These are phyloP conservation scores for Penicillium atrosanguineum DNA, from an alignment of 495 filamentous ascomycete species.

Conservation along the genomic window DNA sequence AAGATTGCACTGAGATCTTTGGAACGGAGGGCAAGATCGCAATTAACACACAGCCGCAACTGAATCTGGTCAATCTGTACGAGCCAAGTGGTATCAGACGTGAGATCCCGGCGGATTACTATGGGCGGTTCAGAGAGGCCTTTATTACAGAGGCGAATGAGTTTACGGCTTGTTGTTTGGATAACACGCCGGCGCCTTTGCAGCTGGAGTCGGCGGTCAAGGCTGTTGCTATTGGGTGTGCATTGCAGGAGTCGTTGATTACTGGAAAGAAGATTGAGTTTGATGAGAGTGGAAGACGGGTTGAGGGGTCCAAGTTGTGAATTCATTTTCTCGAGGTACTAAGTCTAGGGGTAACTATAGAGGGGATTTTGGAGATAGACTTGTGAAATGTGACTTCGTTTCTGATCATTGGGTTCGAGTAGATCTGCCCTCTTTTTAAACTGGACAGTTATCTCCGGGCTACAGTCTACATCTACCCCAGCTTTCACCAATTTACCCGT, in stretches of 20 bases:
- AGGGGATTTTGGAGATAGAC: not conserved
- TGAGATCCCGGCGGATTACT: constrained; percentile 55
- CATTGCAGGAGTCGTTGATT: constrained; percentile 36
- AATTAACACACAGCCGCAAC: constrained; percentile 50
- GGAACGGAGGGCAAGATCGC: constrained; percentile 54
- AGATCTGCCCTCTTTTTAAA: not conserved
- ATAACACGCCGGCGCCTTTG: constrained; percentile 48
- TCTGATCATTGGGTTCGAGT: not conserved
- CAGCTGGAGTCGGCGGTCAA: constrained; percentile 30
- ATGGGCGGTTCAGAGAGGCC: constrained; percentile 53
- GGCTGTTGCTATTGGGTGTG: constrained; percentile 33
- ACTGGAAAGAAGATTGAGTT: constrained; percentile 37
- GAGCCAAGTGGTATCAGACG: constrained; percentile 44
- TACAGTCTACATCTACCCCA: not conserved
- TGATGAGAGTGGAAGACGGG: constrained; percentile 28
- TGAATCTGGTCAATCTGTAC: constrained; percentile 48
- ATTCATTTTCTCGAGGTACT: not conserved
- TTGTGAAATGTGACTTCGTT: not conserved
- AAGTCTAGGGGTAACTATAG: not conserved
- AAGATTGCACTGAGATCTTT: constrained; percentile 56
- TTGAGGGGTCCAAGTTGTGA: constrained; percentile 16
- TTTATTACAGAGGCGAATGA: constrained; percentile 54
- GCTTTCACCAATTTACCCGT: not conserved
- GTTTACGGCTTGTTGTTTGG: constrained; percentile 34
- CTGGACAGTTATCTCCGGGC: too few relatives aligned